Evolutionary conservation across 1,139 yeast genomes (phyloP).

Genomic region (Hemisphaericaspora xylofermentans): DNA sequence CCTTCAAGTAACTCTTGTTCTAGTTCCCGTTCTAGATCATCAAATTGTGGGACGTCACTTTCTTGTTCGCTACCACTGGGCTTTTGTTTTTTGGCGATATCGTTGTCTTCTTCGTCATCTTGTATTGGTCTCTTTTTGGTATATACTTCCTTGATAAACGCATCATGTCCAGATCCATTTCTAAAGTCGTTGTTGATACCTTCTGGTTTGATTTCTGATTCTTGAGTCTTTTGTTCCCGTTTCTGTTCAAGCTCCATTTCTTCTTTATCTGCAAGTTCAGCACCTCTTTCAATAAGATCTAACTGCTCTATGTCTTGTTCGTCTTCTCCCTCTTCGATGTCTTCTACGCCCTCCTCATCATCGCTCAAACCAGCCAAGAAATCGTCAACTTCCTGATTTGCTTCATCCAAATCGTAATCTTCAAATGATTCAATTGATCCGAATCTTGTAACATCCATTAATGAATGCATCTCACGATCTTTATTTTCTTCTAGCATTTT

Average conservation of each 20-base stretch:
- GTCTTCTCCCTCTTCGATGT: slow-evolving; percentile 22
- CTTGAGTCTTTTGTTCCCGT: slow-evolving; percentile 13
- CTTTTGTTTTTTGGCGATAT: slow-evolving; percentile 13
- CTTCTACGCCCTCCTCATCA: slow-evolving; percentile 40
- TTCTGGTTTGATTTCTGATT: slow-evolving; percentile 13
- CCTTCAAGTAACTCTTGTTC: slow-evolving; percentile 49
- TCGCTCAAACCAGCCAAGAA: slow-evolving; percentile 57
- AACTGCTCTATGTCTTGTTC: slow-evolving; percentile 15
- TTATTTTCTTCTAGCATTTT: slow-evolving; percentile 25
- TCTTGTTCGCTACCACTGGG: slow-evolving; percentile 11
- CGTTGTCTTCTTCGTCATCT: slow-evolving; percentile 17
- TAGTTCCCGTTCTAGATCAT: slow-evolving; percentile 34
- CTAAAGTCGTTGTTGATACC: slow-evolving; percentile 11
- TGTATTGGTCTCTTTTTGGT: slow-evolving; percentile 24
- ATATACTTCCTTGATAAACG: slow-evolving; percentile 37
- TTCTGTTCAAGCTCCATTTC: slow-evolving; percentile 16
- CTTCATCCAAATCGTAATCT: slow-evolving; percentile 52
- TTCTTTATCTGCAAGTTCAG: slow-evolving; percentile 12
- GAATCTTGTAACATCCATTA: slow-evolving; percentile 22
- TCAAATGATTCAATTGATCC: slow-evolving; percentile 34
- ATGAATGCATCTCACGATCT: slow-evolving; percentile 13
- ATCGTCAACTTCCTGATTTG: slow-evolving; percentile 60
- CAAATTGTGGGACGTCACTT: slow-evolving; percentile 16
- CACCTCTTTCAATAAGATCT: slow-evolving; percentile 1
- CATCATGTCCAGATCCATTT: slow-evolving; percentile 18